Base-by-base conservation (phyloP, 768 basidiomycete species). In the Kwoniella newhampshirensis region DNA sequence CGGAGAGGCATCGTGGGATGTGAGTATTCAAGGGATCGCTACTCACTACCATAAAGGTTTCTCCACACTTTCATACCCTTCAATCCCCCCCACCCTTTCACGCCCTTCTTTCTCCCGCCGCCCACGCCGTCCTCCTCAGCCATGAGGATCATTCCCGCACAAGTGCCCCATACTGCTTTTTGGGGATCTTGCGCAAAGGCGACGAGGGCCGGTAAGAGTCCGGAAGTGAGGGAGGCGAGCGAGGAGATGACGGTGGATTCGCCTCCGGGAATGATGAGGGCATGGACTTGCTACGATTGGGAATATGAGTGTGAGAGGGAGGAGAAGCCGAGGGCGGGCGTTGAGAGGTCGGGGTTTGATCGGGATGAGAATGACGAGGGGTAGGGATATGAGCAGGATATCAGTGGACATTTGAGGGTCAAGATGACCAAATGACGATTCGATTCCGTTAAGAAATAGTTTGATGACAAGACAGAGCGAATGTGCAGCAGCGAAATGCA, bases 101-200 rank as follows among this genome's bases (percentile, higher is more conserved):
- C 48, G 32, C 59, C 53, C 50, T 88, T 89, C 67, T 85, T 86
- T 79, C 91, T 91, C 2, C 85, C 32, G 41, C 87, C 86, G 41
- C 86, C 83, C 2, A 90, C 83, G 18, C 12, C 75, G 59, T 81
- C 78, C 61, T 86, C 81, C 26, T 68, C 75, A 1, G 91, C 83
- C 43, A 97, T 82, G 18, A 97, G 79, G 51, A 97, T 96, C 37
- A 92, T 92, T 11, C 94, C 93, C 0, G 93, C 93, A 76, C 93
- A 98, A 0, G 91, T 96, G 2, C 93, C 93, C 91, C 91, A 98
- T 2, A 92, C 83, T 0, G 90, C 85, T 70, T 87, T 90, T 0
- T 68, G 74, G 15, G 52, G 49, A 45, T 70, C 54, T 62, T 79
- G 79, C n/a, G 86, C 80, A 62, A 92, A 93, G 35, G 83, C 81